These are phyloP conservation scores for Tuber melanosporum DNA, from an alignment of 495 filamentous ascomycete species.

Conservation along the genomic window DNA sequence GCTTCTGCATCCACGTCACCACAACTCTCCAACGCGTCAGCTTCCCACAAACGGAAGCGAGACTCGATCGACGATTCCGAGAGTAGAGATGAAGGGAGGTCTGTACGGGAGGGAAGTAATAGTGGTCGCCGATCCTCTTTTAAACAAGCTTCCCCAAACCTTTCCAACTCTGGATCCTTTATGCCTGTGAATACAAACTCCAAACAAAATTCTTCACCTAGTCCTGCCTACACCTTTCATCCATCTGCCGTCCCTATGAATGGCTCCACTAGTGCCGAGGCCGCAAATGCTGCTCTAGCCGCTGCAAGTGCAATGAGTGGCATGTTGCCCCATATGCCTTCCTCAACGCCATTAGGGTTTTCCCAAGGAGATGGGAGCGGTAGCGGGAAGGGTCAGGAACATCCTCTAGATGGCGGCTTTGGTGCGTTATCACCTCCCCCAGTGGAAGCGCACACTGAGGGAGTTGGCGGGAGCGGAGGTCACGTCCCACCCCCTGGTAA, in stretches of 20 bases:
- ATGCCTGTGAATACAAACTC: slow-evolving; percentile 41
- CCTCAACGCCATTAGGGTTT: slow-evolving; percentile 37
- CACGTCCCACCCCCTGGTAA: slow-evolving; percentile 12
- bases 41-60: slow-evolving; percentile 41
- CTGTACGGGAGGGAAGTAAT: slow-evolving; percentile 38
- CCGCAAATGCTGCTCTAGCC: slow-evolving; percentile 35
- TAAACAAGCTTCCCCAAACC: slow-evolving; percentile 40
- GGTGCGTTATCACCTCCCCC: slow-evolving; percentile 34
- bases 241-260: slow-evolving; percentile 36
- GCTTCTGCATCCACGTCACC: slow-evolving; percentile 34
- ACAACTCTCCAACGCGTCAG: slow-evolving; percentile 33
- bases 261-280: slow-evolving; percentile 35
- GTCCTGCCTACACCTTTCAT: slow-evolving; percentile 32
- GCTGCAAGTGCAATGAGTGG: slow-evolving; percentile 40
- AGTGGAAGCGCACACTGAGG: slow-evolving; percentile 37
- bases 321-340: slow-evolving; percentile 37
- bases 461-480: slow-evolving; percentile 32
- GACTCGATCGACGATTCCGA: slow-evolving; percentile 40
- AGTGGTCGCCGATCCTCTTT: slow-evolving; percentile 38
- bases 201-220: slow-evolving; percentile 32
- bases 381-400: slow-evolving; percentile 31
- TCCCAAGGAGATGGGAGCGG: slow-evolving; percentile 23
- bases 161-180: slow-evolving; percentile 35
- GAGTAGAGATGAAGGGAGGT: slow-evolving; percentile 38
- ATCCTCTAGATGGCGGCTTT: slow-evolving; percentile 35